Conservation (phyloP, 2,329 filamentous ascomycete species). For the Fusarium torreyae region DNA sequence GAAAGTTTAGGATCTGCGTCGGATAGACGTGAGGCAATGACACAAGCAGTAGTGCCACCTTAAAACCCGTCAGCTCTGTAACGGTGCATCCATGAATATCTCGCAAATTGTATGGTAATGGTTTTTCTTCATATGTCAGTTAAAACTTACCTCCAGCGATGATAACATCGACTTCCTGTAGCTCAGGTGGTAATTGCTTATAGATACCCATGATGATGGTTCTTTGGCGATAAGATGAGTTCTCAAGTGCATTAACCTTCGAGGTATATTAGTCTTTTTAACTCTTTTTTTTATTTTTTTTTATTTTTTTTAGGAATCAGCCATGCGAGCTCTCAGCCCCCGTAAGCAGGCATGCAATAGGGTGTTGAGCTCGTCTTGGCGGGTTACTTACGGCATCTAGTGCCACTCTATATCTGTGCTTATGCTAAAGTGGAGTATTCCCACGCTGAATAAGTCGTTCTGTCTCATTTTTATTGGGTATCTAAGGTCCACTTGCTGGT, state of each 20-base stretch:
- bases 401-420: no score
- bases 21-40: neutral
- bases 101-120: no score
- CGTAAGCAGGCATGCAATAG: neutral
- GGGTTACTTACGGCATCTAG: no score
- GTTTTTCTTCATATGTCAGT: no score
- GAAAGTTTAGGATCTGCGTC: neutral
- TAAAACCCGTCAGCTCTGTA: neutral
- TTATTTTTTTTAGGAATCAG: neutral
- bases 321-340: neutral
- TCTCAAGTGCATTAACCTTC: neutral
- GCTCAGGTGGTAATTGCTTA: neutral
- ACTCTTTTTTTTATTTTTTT: neutral
- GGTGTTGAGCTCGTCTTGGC: no score
- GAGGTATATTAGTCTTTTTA: neutral
- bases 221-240: no score
- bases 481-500: no score
- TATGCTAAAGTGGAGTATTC: no score
- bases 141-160: neutral
- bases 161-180: neutral
- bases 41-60: neutral
- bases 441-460: no score
- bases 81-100: neutral
- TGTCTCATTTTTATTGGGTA: no score
- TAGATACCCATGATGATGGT: neutral